These are phyloP conservation scores for Russula emetica DNA, from an alignment of 768 basidiomycete species.

Conservation along the genomic window DNA sequence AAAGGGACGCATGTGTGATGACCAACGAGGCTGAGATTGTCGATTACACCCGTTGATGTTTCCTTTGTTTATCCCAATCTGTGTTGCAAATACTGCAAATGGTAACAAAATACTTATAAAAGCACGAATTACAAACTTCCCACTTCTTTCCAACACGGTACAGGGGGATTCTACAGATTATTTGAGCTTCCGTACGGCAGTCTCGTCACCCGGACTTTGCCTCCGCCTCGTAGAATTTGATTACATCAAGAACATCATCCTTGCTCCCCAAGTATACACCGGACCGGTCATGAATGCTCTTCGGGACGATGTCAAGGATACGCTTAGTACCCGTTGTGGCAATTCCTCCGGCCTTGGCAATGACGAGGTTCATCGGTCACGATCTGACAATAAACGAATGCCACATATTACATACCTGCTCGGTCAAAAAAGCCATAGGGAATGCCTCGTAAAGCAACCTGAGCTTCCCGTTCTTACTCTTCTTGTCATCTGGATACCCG, in stretches of 20 bases:
- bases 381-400: slow-evolving; percentile 11
- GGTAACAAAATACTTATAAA: not conserved
- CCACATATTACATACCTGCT: slow-evolving; percentile 56
- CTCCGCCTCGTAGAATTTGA: slow-evolving; percentile 69
- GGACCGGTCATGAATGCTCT: slow-evolving; percentile 84
- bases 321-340: slow-evolving; percentile 94
- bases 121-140: not conserved
- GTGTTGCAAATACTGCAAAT: not conserved
- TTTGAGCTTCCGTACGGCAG: not conserved
- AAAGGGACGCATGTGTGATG: slow-evolving; percentile 77
- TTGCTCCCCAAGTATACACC: slow-evolving; percentile 90
- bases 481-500: slow-evolving; percentile 97
- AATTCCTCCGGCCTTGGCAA: slow-evolving; percentile 80
- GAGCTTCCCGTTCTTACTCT: slow-evolving; percentile 93
- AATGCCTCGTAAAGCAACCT: slow-evolving; percentile 95
- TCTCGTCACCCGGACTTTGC: slow-evolving; percentile 18
- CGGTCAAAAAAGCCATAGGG: slow-evolving; percentile 94
- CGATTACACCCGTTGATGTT: slow-evolving; percentile 40
- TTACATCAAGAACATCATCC: slow-evolving; percentile 88
- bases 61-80: not conserved
- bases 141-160: not conserved
- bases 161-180: not conserved
- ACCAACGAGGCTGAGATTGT: slow-evolving; percentile 80
- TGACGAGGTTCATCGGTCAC: slow-evolving; percentile 25
- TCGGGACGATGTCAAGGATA: slow-evolving; percentile 88